Evolutionary conservation across 768 basidiomycete genomes (phyloP).

Genomic region (Collybia sordida): DNA sequence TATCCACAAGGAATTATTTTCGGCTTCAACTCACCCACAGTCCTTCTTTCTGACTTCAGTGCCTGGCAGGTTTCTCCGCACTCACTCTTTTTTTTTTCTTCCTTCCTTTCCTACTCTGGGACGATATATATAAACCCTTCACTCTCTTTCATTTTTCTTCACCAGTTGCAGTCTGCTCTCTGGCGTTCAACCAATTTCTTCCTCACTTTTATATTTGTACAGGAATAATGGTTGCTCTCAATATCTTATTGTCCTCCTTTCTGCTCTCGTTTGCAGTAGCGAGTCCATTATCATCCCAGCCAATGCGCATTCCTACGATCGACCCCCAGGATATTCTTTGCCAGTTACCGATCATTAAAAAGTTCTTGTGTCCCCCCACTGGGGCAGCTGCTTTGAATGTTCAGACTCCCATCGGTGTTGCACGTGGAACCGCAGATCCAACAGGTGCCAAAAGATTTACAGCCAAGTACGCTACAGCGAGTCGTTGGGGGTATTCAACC

Average conservation of each 20-base stretch:
- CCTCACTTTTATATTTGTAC: not conserved
- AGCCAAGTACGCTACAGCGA: conserved; percentile 65
- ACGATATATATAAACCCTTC: conserved; percentile 15
- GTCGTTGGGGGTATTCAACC: conserved; percentile 59
- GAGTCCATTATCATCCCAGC: conserved; percentile 21
- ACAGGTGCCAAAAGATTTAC: conserved; percentile 55
- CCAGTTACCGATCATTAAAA: conserved; percentile 41
- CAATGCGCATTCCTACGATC: conserved; percentile 27
- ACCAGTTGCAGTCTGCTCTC: conserved; percentile 18
- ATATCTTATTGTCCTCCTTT: conserved; percentile 30
- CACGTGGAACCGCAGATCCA: conserved; percentile 48
- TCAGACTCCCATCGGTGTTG: conserved; percentile 54
- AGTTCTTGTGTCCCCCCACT: conserved; percentile 40
- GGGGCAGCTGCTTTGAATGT: conserved; percentile 23
- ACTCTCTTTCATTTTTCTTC: conserved; percentile 12
- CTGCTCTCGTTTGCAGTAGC: conserved; percentile 29
- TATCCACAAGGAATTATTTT: no score
- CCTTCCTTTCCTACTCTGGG: not conserved
- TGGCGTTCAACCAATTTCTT: conserved; percentile 12
- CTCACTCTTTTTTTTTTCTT: conserved; percentile 1
- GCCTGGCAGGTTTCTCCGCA: conserved; percentile 11
- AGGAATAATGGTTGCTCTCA: conserved; percentile 30
- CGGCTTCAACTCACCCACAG: not conserved
- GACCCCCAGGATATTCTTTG: conserved; percentile 44
- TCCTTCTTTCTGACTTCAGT: conserved; percentile 15